A percentile compares a stretch with the other conserved stretches of the same genome.
Evolutionary conservation across 805 yeast species (phyloP).

Genomic region (Saturnispora saitoi): DNA sequence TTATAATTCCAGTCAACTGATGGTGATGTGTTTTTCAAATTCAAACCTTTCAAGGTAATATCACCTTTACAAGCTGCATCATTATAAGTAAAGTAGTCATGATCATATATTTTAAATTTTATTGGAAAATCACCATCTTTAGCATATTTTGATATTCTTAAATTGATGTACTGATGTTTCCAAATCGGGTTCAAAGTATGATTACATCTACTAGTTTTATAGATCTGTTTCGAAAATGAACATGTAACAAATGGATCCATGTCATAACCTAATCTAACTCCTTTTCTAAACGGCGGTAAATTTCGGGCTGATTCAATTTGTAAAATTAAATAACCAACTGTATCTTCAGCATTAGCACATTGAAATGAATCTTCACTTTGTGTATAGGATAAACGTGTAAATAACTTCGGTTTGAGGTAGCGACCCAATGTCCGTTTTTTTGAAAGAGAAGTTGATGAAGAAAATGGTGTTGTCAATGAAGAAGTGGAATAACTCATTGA

Average conservation of each 20-base stretch:
- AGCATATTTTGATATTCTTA: constrained; percentile 67
- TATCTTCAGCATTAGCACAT: constrained; percentile 5
- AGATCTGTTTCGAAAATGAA: constrained; percentile 82
- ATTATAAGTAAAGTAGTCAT: constrained; percentile 74
- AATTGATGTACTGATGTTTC: constrained; percentile 62
- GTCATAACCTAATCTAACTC: constrained; percentile 72
- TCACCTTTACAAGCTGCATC: constrained; percentile 69
- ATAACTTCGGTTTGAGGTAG: constrained; percentile 3
- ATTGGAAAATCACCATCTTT: constrained; percentile 45
- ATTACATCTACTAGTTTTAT: constrained; percentile 73
- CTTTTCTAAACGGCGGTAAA: constrained; percentile 67
- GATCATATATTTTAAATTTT: constrained; percentile 69
- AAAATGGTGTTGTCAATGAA: not conserved
- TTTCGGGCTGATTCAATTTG: constrained; percentile 69
- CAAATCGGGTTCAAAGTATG: constrained; percentile 79
- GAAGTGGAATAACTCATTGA: not conserved
- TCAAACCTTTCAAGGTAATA: constrained; percentile 39
- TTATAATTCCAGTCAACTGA: constrained; percentile 11
- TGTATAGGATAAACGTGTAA: not conserved
- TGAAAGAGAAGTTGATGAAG: constrained; percentile 5
- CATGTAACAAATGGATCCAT: constrained; percentile 96
- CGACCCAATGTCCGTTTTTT: constrained; percentile 2
- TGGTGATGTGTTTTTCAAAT: not conserved
- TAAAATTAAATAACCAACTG: constrained; percentile 62
- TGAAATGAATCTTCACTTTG: not conserved